Evolutionary conservation across 495 filamentous ascomycete genomes (phyloP), one percentile per base, ranked within the genome.

Genomic region (Xylaria venustula): DNA sequence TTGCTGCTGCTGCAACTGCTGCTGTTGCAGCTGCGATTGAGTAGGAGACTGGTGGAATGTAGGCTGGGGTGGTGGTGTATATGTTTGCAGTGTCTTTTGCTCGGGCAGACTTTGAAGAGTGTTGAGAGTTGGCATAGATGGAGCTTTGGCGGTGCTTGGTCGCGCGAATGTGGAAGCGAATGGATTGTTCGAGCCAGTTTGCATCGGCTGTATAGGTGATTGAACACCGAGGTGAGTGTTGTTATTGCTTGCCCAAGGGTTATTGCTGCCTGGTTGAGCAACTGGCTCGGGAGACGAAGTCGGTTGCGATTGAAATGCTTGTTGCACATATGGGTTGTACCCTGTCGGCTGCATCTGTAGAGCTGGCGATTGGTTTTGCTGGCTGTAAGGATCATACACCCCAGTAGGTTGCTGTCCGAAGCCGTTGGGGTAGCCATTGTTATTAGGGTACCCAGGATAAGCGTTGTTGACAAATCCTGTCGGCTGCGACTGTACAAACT

Each of bases 111-210:
- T 85, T 71, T 85, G 84, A 49, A 92, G 79, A 28, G 85, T 82
- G 17, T 85, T 84, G 20, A 71, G 64, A 17, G 66, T 67, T 15
- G 69, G 69, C 61, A 83, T 85, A n/a, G 84, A 77, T 8, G 81
- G 78, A 22, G 78, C 64, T 36, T 83, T 78, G 41, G 79, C 79
- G 22, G 78, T 78, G 20, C 73, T 70, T 9, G 72, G 76, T 20
- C 77, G 78, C 63, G 69, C 83, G 74, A 73, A 69, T 25, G 59
- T 64, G 26, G 64, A 84, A 5, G 93, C 93, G 69, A 98, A 98
- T 32, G 93, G 93, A 65, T 98, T 98, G 77, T 97, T 98, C 0
- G 93, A 97, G 50, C 93, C 93, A 23, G 93, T 97, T 1, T 90
- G 82, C 63, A 82, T 84, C 12, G 87, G 83, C 67, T 85, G 80